Base-by-base conservation (phyloP, 129 eudicot genomes). In the Sambucus nigra region DNA sequence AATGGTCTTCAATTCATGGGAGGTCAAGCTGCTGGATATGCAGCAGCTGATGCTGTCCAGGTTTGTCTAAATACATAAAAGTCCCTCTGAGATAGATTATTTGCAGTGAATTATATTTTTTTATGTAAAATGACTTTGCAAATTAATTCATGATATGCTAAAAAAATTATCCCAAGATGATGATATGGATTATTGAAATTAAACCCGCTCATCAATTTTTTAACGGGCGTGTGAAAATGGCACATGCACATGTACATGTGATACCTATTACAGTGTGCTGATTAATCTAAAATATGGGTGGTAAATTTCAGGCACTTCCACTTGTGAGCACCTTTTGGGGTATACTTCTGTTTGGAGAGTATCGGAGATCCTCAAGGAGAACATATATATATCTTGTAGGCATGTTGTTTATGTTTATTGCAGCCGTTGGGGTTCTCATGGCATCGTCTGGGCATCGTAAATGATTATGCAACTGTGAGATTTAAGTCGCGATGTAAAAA, bases 11-110 rank as follows among this genome's bases (percentile, higher is more conserved):
- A 88, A 59, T 88, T 88, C 49, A 78, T 88, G 83, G 95, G 95
- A 31, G 97, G 97, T 16, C 92, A 88, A 76, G 95, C 93, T n/a
- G 97, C 95, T 59, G 95, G 97, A 50, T 88, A 88, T 73, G 97
- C 97, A 50, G 93, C 97, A 44, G 97, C 97, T 20, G 95, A 84
- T 73, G 85, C 94, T 14, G 95, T 84, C 64, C 88, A 87, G 94
- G 96, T 87, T 9, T 44, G 57, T 53, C 12, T n/a, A n/a, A 32
- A 29, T 19, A 53, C 21, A 16, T 1, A 54, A 18, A 51, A n/a
- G n/a, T n/a, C n/a, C n/a, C n/a, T n/a, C n/a, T n/a, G n/a, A n/a
- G n/a, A n/a, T n/a, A n/a, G n/a, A n/a, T n/a, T n/a, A n/a, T n/a
- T n/a, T n/a, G n/a, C n/a, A n/a, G n/a, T n/a, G n/a, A n/a, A n/a